Base-by-base conservation (phyloP, 1,284 basidiomycete species). In the Ganoderma boninense region DNA sequence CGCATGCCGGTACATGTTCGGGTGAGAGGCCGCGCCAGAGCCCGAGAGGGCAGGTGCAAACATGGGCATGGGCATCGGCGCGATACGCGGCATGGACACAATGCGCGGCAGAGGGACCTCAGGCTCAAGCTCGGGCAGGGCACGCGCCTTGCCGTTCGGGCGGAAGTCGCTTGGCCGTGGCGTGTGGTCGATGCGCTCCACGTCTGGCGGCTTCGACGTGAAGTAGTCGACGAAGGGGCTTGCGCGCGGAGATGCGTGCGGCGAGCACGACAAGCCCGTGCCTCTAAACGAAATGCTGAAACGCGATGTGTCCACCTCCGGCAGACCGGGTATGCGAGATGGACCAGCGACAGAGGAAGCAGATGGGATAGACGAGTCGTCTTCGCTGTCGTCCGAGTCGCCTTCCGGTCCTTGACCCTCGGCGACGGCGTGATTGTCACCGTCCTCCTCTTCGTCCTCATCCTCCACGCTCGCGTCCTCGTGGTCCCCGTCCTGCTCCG, bases 1-100 rank as follows among this genome's bases (percentile, higher is more conserved):
- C 0, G 86, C 85, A 40, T 89, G 90, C 64, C 87, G 85, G 77
- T 90, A 91, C 71, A 92, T 79, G 23, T 82, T 82, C 0, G 89
- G 87, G 16, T 87, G 84, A 26, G 78, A 75, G 7, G 75, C 75
- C 6, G 75, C 71, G 5, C 75, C 74, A 64, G 76, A 71, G n/a
- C 71, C 69, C 57, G 64, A 64, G 26, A 69, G 71, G 29, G 29
- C 29, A 32, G 29, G 29, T 32, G 29, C 29, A 32, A 32, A 32
- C 40, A 40, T 23, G 2, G 23, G 52, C 52, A 54, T 14, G 23
- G 52, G 10, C 67, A 72, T 66, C 16, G 71, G 68, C 43, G 71
- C 67, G 16, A 69, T 67, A 23, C 68, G 65, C 20, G 70, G 70
- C 56, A 64, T 65, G 23, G 71, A 67, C 38, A 38, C 38, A 38